Percentiles rank a stretch among this genome's conserved stretches.
phyloP scores from a whole-genome alignment of 192 early-diverging fungal genomes.

The Coemansia sp. region DNA sequence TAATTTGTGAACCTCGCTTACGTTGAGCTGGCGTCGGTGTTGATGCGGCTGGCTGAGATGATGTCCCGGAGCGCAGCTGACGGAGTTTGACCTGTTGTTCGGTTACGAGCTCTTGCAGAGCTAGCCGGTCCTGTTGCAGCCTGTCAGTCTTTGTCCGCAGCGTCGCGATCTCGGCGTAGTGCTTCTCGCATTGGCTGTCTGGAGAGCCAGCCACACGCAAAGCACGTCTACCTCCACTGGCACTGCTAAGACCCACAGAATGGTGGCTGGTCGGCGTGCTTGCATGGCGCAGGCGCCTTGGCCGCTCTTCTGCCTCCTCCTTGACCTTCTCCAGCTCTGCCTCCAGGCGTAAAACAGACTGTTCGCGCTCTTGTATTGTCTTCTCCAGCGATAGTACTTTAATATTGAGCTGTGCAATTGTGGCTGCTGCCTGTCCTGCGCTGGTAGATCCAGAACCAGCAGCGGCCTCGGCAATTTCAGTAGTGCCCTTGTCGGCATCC shows the following conservation, averaged over 20 bases:
- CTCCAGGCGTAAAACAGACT: slow-evolving; percentile 13
- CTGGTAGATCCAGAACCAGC: slow-evolving; percentile 2
- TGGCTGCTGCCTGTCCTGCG: neutral
- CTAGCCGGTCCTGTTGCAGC: slow-evolving; percentile 37
- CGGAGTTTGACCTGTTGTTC: slow-evolving; percentile 50
- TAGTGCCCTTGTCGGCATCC: neutral
- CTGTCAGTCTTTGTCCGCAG: slow-evolving; percentile 33
- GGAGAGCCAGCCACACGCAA: slow-evolving; percentile 2
- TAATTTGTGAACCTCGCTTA: slow-evolving; percentile 9
- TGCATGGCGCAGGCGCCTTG: slow-evolving; percentile 52
- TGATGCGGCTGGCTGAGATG: neutral
- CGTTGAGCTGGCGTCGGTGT: slow-evolving; percentile 15
- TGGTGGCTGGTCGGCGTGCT: slow-evolving; percentile 4
- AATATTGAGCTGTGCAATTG: slow-evolving; percentile 44
- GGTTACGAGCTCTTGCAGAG: slow-evolving; percentile 48
- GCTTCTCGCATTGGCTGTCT: slow-evolving; percentile 19
- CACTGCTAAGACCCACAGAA: neutral
- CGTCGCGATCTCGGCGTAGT: slow-evolving; percentile 35
- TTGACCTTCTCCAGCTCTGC: slow-evolving; percentile 24
- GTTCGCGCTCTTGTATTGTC: slow-evolving; percentile 21
- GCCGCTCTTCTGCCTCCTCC: slow-evolving; percentile 37
- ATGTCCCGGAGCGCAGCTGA: slow-evolving; percentile 25
- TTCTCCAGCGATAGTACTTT: slow-evolving; percentile 33
- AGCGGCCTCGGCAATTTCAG: neutral
- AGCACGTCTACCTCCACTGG: slow-evolving; percentile 5